These are phyloP conservation scores for Dendrobium nobile DNA, from an alignment of 106 monocot genomes.

Conservation along the genomic window DNA sequence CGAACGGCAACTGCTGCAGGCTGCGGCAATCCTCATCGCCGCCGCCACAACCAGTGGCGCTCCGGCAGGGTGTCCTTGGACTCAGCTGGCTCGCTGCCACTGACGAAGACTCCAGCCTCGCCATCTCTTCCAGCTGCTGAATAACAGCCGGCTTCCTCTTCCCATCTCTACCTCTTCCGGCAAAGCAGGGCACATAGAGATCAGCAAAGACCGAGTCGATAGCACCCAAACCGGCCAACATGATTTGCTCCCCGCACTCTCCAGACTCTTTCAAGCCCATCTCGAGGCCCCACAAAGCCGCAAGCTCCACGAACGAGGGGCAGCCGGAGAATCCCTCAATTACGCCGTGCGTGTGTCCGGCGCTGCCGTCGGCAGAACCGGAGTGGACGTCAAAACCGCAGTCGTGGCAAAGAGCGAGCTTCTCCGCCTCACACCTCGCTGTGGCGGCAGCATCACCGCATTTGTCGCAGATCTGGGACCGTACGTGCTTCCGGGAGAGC, in stretches of 20 bases:
- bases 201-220: slow-evolving; percentile 18
- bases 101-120: slow-evolving; percentile 20
- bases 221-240: neutral
- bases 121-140: slow-evolving; percentile 67
- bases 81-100: slow-evolving; percentile 8
- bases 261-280: slow-evolving; percentile 12
- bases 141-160: slow-evolving; percentile 8
- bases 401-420: slow-evolving; percentile 52
- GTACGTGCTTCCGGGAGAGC: slow-evolving; percentile 62
- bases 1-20: slow-evolving; percentile 31
- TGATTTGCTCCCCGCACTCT: slow-evolving; percentile 5
- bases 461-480: slow-evolving; percentile 54
- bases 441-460: slow-evolving; percentile 46
- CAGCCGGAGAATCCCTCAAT: slow-evolving; percentile 65
- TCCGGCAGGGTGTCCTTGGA: slow-evolving; percentile 31
- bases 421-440: slow-evolving; percentile 21
- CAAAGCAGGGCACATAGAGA: slow-evolving; percentile 17
- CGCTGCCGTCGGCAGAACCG: neutral
- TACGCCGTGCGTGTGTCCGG: neutral
- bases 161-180: neutral
- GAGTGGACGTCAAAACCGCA: slow-evolving; percentile 36
- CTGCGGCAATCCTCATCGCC: slow-evolving; percentile 7
- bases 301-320: slow-evolving; percentile 53
- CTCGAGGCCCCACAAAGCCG: slow-evolving; percentile 46
- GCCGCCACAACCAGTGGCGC: slow-evolving; percentile 10